A percentile compares a stretch with the other conserved stretches of the same genome.
Evolutionary conservation across 2,329 filamentous ascomycete genomes (phyloP).

Genomic region (Xylaria sp.): DNA sequence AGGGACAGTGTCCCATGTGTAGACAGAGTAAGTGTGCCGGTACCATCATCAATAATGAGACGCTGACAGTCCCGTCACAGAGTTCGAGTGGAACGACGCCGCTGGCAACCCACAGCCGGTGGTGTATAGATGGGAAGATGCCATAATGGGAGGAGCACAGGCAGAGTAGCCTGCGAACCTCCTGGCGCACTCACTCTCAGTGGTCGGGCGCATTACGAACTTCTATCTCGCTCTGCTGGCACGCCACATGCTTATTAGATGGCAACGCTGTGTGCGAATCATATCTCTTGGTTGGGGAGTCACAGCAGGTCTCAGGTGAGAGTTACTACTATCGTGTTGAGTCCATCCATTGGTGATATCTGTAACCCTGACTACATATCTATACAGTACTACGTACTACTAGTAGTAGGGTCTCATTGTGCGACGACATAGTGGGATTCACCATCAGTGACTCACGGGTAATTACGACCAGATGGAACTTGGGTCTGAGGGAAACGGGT

Average conservation of each 20-base stretch:
- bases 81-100: constrained; percentile 32
- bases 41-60: neutral
- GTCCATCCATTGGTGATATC: neutral
- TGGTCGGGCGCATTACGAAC: neutral
- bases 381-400: too few species aligned
- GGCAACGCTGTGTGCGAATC: neutral
- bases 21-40: constrained; percentile 64
- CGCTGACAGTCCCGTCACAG: constrained; percentile 18
- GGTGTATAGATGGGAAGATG: constrained; percentile 5
- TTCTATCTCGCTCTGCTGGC: neutral
- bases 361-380: neutral
- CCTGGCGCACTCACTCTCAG: neutral
- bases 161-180: neutral
- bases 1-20: constrained; percentile 96
- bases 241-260: neutral
- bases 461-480: neutral
- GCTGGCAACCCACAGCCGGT: constrained; percentile 11
- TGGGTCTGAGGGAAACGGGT: neutral
- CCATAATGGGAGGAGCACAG: constrained; percentile 13
- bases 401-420: too few species aligned
- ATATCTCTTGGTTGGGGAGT: neutral
- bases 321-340: neutral
- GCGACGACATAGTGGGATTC: too few species aligned
- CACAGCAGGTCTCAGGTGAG: neutral
- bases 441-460: too few species aligned